phyloP scores from a whole-genome alignment of 2,329 filamentous ascomycete genomes.

The Westerdykella aurantiaca region DNA sequence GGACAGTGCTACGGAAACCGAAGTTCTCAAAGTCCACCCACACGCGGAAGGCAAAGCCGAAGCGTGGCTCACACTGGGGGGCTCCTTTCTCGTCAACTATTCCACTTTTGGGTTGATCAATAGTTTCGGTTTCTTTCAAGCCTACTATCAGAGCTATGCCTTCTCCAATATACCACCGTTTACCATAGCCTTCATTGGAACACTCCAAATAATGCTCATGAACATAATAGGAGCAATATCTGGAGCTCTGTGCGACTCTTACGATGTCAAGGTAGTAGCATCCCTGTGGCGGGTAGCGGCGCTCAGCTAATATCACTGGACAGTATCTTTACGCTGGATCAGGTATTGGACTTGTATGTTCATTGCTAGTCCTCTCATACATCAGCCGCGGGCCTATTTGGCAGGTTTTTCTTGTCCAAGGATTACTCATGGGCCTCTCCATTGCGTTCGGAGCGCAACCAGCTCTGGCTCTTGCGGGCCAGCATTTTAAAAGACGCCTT shows the following conservation, averaged over 20 bases:
- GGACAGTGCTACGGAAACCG: not conserved
- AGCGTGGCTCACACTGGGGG: conserved; percentile 35
- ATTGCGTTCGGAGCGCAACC: conserved; percentile 40
- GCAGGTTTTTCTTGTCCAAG: conserved; percentile 44
- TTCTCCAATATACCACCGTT: conserved; percentile 26
- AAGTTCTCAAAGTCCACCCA: not conserved
- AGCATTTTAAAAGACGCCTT: conserved; percentile 42
- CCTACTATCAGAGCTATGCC: conserved; percentile 39
- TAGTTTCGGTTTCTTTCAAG: conserved; percentile 42
- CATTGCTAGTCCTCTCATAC: conserved; percentile 24
- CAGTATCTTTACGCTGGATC: conserved; percentile 26
- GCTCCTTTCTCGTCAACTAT: conserved; percentile 36
- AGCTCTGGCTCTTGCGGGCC: conserved; percentile 36
- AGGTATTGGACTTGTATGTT: conserved; percentile 14
- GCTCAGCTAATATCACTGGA: conserved; percentile 18
- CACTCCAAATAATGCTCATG: conserved; percentile 42
- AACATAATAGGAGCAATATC: conserved; percentile 53
- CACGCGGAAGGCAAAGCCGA: conserved; percentile 22
- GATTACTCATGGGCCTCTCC: conserved; percentile 41
- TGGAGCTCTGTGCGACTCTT: conserved; percentile 58
- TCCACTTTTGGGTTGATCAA: conserved; percentile 39
- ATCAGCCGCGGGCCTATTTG: conserved; percentile 25
- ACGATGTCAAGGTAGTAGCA: conserved; percentile 50
- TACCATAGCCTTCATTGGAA: conserved; percentile 42
- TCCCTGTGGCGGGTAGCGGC: conserved; percentile 3